Conservation (phyloP, 1,139 yeast genomes). For the Taphrina sp. region DNA sequence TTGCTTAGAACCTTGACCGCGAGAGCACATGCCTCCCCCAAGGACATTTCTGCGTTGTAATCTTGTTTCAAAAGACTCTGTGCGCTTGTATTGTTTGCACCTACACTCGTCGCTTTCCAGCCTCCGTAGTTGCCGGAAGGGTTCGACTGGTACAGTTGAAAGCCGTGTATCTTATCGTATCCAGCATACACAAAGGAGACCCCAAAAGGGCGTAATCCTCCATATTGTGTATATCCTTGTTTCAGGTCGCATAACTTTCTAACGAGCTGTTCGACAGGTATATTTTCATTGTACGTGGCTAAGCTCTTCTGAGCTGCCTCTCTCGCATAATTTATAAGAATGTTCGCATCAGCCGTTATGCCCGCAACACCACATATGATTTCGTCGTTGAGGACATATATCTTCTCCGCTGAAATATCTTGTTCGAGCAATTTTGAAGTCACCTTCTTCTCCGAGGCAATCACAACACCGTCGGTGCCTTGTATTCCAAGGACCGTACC, state of each 20-base stretch:
- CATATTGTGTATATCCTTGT: slow-evolving; percentile 98
- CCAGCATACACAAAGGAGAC: slow-evolving; percentile 97
- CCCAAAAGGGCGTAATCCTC: slow-evolving; percentile 95
- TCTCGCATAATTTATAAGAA: slow-evolving; percentile 85
- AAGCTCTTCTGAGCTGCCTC: slow-evolving; percentile 78
- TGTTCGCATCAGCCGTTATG: slow-evolving; percentile 94
- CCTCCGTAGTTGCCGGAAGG: slow-evolving; percentile 98
- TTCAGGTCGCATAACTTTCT: slow-evolving; percentile 87
- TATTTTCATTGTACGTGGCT: slow-evolving; percentile 81
- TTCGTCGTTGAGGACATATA: slow-evolving; percentile 77
- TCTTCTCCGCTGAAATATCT: slow-evolving; percentile 89
- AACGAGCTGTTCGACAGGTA: slow-evolving; percentile 87
- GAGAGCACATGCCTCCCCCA: slow-evolving; percentile 79
- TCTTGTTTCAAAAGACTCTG: slow-evolving; percentile 95
- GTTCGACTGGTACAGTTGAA: slow-evolving; percentile 89
- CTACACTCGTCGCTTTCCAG: slow-evolving; percentile 97
- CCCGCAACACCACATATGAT: slow-evolving; percentile 97
- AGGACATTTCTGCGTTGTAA: slow-evolving; percentile 73
- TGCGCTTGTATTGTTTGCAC: slow-evolving; percentile 94
- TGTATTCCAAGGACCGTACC: slow-evolving; percentile 97
- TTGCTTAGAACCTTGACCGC: slow-evolving; percentile 90
- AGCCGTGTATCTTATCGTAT: slow-evolving; percentile 82
- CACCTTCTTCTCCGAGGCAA: slow-evolving; percentile 94
- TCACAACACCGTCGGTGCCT: slow-evolving; percentile 87
- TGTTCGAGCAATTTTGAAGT: slow-evolving; percentile 89